phyloP scores from a whole-genome alignment of 768 basidiomycete species.

The Pleurotus citrinopileatus region DNA sequence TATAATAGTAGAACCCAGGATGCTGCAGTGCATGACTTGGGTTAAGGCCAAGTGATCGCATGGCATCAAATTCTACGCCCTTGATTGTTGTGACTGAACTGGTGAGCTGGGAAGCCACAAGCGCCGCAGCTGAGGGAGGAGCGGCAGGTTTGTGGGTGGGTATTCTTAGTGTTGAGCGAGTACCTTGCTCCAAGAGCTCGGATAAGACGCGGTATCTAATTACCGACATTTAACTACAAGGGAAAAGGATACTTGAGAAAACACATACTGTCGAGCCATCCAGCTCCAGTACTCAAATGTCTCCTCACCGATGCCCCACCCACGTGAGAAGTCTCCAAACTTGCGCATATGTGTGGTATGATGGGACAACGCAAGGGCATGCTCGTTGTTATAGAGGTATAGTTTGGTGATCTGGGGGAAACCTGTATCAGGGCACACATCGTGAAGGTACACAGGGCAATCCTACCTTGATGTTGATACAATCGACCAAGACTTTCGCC shows the following conservation, averaged over 20 bases:
- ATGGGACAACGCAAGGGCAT: conserved; percentile 74
- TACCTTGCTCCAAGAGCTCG: conserved; percentile 86
- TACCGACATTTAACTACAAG: not conserved
- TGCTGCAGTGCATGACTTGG: conserved; percentile 85
- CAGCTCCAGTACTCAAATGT: conserved; percentile 98
- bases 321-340: conserved; percentile 82
- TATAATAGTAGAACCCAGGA: conserved; percentile 90
- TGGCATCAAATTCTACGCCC: conserved; percentile 45
- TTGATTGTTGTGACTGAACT: conserved; percentile 9
- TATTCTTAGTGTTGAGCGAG: conserved; percentile 56
- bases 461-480: conserved; percentile 83
- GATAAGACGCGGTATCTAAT: conserved; percentile 83
- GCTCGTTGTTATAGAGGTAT: conserved; percentile 89
- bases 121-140: conserved; percentile 22
- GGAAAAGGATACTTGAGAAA: not conserved
- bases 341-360: conserved; percentile 83
- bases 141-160: conserved; percentile 52
- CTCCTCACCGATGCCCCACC: conserved; percentile 96
- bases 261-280: conserved; percentile 83
- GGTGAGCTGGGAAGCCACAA: conserved; percentile 15
- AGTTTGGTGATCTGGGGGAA: conserved; percentile 77
- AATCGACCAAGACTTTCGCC: conserved; percentile 94
- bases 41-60: conserved; percentile 67
- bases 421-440: not conserved
- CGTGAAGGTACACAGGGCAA: not conserved